phyloP scores from a whole-genome alignment of 1,284 basidiomycete genomes.

The Psilocybe mexicana region DNA sequence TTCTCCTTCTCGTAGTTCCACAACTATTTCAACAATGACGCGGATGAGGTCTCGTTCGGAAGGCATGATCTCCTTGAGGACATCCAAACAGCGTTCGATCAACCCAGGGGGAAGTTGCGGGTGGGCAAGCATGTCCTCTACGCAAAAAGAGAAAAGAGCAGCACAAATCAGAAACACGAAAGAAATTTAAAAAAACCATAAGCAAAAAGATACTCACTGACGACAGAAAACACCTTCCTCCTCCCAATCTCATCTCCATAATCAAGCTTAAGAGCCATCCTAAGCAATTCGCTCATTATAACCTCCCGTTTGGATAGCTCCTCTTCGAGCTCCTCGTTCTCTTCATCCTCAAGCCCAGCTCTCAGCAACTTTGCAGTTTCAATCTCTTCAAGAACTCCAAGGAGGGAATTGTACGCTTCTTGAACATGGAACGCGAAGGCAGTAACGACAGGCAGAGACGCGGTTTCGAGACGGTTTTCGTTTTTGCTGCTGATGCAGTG shows the following conservation, averaged over 20 bases:
- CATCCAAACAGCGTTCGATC: constrained; percentile 83
- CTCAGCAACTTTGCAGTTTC: constrained; percentile 41
- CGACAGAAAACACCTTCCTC: constrained; percentile 87
- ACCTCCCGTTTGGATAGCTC: constrained; percentile 68
- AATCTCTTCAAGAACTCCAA: constrained; percentile 49
- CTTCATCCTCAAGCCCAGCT: constrained; percentile 40
- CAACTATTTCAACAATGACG: constrained; percentile 92
- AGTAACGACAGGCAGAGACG: constrained; percentile 83
- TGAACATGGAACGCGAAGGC: constrained; percentile 88
- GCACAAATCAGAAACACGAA: no score
- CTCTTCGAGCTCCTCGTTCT: constrained; percentile 52
- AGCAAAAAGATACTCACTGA: constrained; percentile 55
- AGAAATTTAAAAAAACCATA: background rate
- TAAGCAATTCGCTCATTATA: constrained; percentile 80
- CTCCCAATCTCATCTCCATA: constrained; percentile 95
- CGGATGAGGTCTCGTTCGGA: constrained; percentile 92
- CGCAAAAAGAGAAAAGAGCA: background rate
- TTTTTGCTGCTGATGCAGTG: constrained; percentile 71
- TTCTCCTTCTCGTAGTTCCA: constrained; percentile 75
- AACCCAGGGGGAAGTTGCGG: constrained; percentile 77
- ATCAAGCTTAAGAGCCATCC: constrained; percentile 83
- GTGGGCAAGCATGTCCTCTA: constrained; percentile 87
- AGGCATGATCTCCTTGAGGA: constrained; percentile 82
- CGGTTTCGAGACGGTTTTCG: constrained; percentile 69
- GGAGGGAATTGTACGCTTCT: constrained; percentile 72